Evolutionary conservation across 2,329 filamentous ascomycete genomes (phyloP).

Genomic region (Talaromyces islandicus): DNA sequence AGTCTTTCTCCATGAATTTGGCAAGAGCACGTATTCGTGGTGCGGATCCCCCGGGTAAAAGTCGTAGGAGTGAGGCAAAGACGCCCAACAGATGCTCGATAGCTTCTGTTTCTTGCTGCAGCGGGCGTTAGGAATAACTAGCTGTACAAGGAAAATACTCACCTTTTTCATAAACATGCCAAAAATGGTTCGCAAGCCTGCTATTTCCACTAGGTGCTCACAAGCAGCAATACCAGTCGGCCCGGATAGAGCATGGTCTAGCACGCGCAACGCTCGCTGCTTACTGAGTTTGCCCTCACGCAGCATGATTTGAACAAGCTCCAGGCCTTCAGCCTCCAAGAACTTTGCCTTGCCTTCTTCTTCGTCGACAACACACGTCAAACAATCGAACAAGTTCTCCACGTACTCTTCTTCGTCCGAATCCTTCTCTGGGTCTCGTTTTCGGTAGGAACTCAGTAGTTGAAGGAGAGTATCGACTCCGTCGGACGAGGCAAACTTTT

Average conservation of each 20-base stretch:
- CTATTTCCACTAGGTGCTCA: slow-evolving; percentile 70
- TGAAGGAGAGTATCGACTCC: slow-evolving; percentile 76
- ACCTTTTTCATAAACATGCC: slow-evolving; percentile 79
- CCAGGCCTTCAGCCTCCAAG: slow-evolving; percentile 82
- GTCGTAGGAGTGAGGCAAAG: slow-evolving; percentile 73
- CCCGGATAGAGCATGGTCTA: slow-evolving; percentile 74
- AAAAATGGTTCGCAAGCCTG: slow-evolving; percentile 79
- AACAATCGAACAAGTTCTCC: slow-evolving; percentile 83
- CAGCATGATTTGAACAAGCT: slow-evolving; percentile 87
- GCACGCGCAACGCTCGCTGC: slow-evolving; percentile 66
- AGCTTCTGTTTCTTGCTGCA: slow-evolving; percentile 55
- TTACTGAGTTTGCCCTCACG: slow-evolving; percentile 82
- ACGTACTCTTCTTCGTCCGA: slow-evolving; percentile 91
- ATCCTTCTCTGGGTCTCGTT: slow-evolving; percentile 76
- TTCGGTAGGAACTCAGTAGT: slow-evolving; percentile 76
- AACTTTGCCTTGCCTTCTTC: slow-evolving; percentile 71
- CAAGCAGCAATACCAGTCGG: slow-evolving; percentile 58
- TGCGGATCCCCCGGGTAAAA: slow-evolving; percentile 70
- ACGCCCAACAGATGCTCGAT: slow-evolving; percentile 80
- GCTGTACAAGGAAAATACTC: slow-evolving; percentile 2
- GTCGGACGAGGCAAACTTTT: slow-evolving; percentile 58
- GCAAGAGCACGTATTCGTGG: slow-evolving; percentile 77
- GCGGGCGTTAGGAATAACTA: slow-evolving; percentile 13
- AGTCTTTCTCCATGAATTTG: slow-evolving; percentile 94
- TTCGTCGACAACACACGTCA: slow-evolving; percentile 76